phyloP scores from a whole-genome alignment of 2,329 filamentous ascomycete genomes.

The Colletotrichum shisoi region DNA sequence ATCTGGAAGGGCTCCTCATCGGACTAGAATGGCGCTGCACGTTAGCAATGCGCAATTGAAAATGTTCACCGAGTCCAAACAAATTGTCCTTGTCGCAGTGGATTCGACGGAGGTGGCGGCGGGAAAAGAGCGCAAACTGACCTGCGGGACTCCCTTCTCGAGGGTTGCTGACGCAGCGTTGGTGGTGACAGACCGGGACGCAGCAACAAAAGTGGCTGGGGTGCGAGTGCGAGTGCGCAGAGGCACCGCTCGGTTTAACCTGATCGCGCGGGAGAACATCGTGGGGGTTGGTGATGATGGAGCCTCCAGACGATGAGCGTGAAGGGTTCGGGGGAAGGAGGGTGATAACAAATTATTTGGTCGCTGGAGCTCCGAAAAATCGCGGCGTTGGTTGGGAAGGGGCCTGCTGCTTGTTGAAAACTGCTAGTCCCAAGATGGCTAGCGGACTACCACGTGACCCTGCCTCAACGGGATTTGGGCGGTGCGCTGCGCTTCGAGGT shows the following conservation, averaged over 20 bases:
- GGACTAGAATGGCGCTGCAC: slow-evolving; percentile 63
- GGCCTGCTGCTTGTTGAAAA: slow-evolving; percentile 50
- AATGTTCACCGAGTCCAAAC: neutral
- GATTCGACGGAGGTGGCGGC: slow-evolving; percentile 9
- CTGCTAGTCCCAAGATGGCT: slow-evolving; percentile 46
- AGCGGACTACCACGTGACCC: slow-evolving; percentile 44
- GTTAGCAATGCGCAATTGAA: slow-evolving; percentile 26
- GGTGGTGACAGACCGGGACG: slow-evolving; percentile 85
- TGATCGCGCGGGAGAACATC: slow-evolving; percentile 77
- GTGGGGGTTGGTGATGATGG: slow-evolving; percentile 44
- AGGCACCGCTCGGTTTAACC: slow-evolving; percentile 68
- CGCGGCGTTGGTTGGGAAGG: slow-evolving; percentile 51
- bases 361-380: slow-evolving; percentile 55
- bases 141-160: slow-evolving; percentile 72
- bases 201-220: slow-evolving; percentile 55
- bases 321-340: slow-evolving; percentile 44
- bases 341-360: slow-evolving; percentile 46
- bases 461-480: slow-evolving; percentile 40
- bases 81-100: slow-evolving; percentile 5
- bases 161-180: slow-evolving; percentile 92
- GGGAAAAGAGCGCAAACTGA: slow-evolving; percentile 45
- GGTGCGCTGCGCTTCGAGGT: slow-evolving; percentile 23
- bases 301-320: slow-evolving; percentile 48
- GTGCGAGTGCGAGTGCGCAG: slow-evolving; percentile 62
- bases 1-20: slow-evolving; percentile 94